Evolutionary conservation across 371 early-diverging fungal genomes (phyloP), one percentile per base, ranked within the genome.

Genomic region (Mortierella sp.): DNA sequence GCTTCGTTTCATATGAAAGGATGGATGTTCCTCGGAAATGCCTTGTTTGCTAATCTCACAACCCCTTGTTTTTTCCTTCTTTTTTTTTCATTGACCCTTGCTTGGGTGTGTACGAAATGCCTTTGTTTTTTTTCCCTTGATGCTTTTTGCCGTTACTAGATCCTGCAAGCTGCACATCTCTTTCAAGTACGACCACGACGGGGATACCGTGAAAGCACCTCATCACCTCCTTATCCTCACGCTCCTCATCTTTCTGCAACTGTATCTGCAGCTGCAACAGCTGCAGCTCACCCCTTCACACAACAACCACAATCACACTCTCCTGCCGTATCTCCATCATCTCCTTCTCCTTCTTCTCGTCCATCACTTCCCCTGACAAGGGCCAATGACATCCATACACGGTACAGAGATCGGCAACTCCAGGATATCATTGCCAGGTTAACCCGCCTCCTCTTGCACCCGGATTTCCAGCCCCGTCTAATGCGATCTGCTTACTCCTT

Each of bases 401-500:
- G 24, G 16, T 84, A 75, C 28, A 80, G 73, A 54, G 85, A 78
- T 51, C 75, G 74, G 2, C 78, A 84, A 24, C 76, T 80, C 14
- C 69, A 78, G 31, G 86, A 86, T 34, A 61, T 71, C n/a, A 55
- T 82, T 28, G 57, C 34, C 51, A 82, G 86, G 40, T 69, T 86
- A 16, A 79, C 82, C 2, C 70, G 34, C 4, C 24, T 86, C 5
- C 43, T 86, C 51, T 50, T 69, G 3, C 86, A 86, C 50, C 79
- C 82, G 8, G 86, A 81, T n/a, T 86, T 86, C 31, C 86, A 86
- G 8, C 86, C 86, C 13, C 82, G 77, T 5, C 75, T 86, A 14
- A 71, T 86, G 79, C 79, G 86, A n/a, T 86, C 79, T 46, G 77
- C 75, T 44, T 86, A 86, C 48, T 86, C 86, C 0, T 86, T 86